Conservation (phyloP, 2,329 filamentous ascomycete genomes). For the Atkinsonella hypoxylon region DNA sequence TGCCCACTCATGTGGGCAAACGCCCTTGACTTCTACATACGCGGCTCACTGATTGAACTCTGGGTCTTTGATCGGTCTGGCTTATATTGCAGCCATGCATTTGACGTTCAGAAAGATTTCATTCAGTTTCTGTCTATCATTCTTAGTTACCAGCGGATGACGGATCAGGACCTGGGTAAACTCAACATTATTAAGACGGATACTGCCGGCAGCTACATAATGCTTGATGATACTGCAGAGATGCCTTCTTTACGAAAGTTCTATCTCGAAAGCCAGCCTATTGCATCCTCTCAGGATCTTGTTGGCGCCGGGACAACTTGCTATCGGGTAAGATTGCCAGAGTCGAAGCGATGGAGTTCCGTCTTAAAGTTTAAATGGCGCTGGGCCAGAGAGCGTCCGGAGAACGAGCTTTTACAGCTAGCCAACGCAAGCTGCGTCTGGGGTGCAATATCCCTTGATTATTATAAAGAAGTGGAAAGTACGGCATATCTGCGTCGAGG, state of each 20-base stretch:
- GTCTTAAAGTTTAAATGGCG: slow-evolving; percentile 24
- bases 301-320: slow-evolving; percentile 20
- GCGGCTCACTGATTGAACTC: slow-evolving; percentile 18
- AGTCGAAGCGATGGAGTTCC: slow-evolving; percentile 15
- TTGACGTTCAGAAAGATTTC: slow-evolving; percentile 19
- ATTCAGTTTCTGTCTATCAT: slow-evolving; percentile 17
- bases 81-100: slow-evolving; percentile 18
- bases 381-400: slow-evolving; percentile 16
- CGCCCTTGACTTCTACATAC: slow-evolving; percentile 24
- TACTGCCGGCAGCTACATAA: slow-evolving; percentile 10
- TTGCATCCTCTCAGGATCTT: slow-evolving; percentile 14
- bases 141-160: slow-evolving; percentile 20
- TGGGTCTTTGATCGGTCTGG: slow-evolving; percentile 27
- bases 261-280: slow-evolving; percentile 13
- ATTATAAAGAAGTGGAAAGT: slow-evolving; percentile 12
- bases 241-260: not conserved
- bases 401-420: too few relatives aligned
- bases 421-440: too few relatives aligned
- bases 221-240: not conserved
- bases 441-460: slow-evolving; percentile 17
- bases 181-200: slow-evolving; percentile 13
- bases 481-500: slow-evolving; percentile 9
- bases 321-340: slow-evolving; percentile 16
- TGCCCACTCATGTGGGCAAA: too few relatives aligned
- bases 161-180: slow-evolving; percentile 16